A percentile compares a stretch with the other conserved stretches of the same genome.
Evolutionary conservation across 2,329 filamentous ascomycete species (phyloP).

Genomic region (Sarocladium oryzae): DNA sequence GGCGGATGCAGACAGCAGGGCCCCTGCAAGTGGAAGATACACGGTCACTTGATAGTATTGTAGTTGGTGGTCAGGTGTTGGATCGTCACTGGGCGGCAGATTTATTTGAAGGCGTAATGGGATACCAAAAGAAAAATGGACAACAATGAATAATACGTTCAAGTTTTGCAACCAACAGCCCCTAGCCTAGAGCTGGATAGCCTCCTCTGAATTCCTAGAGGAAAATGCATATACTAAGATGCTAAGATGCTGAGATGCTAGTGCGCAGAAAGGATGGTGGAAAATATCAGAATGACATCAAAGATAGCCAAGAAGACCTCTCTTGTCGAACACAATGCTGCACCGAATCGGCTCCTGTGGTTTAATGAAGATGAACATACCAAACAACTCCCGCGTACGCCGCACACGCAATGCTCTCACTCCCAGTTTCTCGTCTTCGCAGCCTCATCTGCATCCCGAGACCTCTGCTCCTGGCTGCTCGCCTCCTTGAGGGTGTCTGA

Average conservation of each 20-base stretch:
- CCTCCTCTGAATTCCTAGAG: too few relatives aligned
- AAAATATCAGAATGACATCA: neutral
- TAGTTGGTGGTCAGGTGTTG: neutral
- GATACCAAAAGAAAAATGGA: neutral
- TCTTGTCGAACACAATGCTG: neutral
- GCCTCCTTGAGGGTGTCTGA: constrained; percentile 60
- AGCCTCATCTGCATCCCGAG: constrained; percentile 61
- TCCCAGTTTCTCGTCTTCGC: constrained; percentile 29
- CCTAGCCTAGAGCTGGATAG: too few relatives aligned
- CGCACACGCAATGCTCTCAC: constrained; percentile 13
- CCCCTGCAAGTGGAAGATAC: constrained; percentile 75
- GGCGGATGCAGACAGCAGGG: constrained; percentile 76
- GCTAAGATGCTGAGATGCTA: too few relatives aligned
- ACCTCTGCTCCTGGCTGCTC: constrained; percentile 58
- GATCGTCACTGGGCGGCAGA: neutral
- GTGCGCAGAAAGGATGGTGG: neutral
- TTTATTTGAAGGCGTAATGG: neutral
- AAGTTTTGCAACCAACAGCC: too few relatives aligned
- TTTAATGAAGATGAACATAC: neutral
- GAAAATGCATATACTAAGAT: too few relatives aligned
- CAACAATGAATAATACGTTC: too few relatives aligned
- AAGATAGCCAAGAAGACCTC: neutral
- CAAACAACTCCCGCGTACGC: neutral
- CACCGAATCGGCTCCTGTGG: neutral
- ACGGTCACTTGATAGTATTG: constrained; percentile 60